These are phyloP conservation scores for Chloris gayana DNA, from an alignment of 176 grass and related monocot species.

Conservation along the genomic window DNA sequence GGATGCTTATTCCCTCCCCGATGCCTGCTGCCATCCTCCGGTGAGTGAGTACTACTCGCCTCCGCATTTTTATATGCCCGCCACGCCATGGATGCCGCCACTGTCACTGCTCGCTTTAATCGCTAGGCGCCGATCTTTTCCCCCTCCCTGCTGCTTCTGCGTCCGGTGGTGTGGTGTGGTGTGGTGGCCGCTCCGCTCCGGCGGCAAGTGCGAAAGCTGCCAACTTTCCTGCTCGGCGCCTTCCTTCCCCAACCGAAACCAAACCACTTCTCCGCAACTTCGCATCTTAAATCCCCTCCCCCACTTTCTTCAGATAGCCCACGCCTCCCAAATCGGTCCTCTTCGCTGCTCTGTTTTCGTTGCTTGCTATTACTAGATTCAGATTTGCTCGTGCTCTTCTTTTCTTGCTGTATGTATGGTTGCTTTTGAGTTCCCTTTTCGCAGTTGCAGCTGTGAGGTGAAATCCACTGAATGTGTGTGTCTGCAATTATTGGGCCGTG, in stretches of 20 bases:
- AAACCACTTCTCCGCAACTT: not conserved
- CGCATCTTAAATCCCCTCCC: not conserved
- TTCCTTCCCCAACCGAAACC: conserved; percentile 23
- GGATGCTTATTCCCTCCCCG: not conserved
- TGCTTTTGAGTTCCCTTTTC: conserved; percentile 12
- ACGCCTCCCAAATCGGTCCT: not conserved
- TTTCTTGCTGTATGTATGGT: not conserved
- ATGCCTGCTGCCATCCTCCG: not conserved
- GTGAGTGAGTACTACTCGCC: not conserved
- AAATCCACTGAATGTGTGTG: conserved; percentile 33
- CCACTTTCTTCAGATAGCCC: not conserved
- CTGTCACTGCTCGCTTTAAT: conserved; percentile 18
- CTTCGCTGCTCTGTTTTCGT: not conserved
- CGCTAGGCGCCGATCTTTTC: not conserved
- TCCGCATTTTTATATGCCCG: conserved; percentile 25
- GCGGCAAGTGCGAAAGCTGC: conserved; percentile 54
- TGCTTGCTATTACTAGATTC: conserved; percentile 51
- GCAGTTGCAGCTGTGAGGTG: not conserved
- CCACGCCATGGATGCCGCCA: conserved; percentile 12
- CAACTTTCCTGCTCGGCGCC: conserved; percentile 36
- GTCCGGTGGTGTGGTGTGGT: not conserved
- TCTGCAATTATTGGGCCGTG: conserved; percentile 37
- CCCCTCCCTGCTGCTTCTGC: not conserved
- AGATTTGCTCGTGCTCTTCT: conserved; percentile 20
- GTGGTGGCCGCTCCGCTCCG: conserved; percentile 32